These are phyloP conservation scores for Podila minutissima DNA, from an alignment of 192 early-diverging fungal species.

Conservation along the genomic window DNA sequence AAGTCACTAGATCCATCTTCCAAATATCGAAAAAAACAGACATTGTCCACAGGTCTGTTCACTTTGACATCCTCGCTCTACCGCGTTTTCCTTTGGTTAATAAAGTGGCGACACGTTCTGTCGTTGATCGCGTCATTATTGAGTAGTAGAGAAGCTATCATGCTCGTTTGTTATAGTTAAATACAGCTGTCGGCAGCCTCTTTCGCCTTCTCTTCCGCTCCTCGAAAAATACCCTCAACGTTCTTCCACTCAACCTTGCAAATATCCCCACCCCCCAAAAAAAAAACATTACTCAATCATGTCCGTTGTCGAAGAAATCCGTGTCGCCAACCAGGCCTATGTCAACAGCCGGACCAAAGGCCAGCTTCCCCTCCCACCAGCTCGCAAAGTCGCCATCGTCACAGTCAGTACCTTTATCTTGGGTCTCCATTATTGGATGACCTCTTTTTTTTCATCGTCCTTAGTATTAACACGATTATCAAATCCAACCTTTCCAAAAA, in stretches of 20 bases:
- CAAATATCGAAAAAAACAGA: too few species aligned
- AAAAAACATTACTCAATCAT: background rate
- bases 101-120: too few species aligned
- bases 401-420: conserved; percentile 5
- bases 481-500: background rate
- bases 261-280: background rate
- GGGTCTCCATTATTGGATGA: background rate
- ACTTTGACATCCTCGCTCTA: too few species aligned
- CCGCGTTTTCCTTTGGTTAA: too few species aligned
- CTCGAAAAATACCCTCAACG: background rate
- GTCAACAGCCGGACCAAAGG: conserved; percentile 43
- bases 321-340: conserved; percentile 46
- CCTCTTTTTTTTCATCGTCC: background rate
- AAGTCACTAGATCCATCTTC: too few species aligned
- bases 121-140: too few species aligned
- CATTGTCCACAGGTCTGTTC: too few species aligned
- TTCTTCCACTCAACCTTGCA: background rate
- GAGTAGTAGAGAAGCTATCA: too few species aligned
- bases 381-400: conserved; percentile 53
- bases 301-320: conserved; percentile 38
- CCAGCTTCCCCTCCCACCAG: conserved; percentile 52
- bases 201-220: background rate
- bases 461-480: background rate
- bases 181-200: too few species aligned
- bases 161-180: too few species aligned